Conservation (phyloP, 257 asterid species). For the Solanum verrucosum region DNA sequence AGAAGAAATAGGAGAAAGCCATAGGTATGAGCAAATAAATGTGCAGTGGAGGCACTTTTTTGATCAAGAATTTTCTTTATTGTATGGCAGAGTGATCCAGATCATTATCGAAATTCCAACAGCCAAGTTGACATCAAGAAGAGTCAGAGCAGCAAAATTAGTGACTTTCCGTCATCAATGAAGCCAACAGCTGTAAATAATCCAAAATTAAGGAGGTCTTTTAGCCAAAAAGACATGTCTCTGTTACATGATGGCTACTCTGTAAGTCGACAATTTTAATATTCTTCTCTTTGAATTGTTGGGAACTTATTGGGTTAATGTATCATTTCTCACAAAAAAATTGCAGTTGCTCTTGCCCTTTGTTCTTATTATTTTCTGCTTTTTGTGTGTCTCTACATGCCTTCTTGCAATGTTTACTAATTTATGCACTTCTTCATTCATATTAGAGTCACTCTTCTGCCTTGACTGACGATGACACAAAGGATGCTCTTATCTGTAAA, state of each 20-base stretch:
- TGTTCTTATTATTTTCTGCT: background rate
- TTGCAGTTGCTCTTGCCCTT: background rate
- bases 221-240: slow-evolving; percentile 46
- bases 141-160: slow-evolving; percentile 20
- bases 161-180: slow-evolving; percentile 15
- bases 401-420: background rate
- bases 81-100: slow-evolving; percentile 50
- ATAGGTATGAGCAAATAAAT: background rate
- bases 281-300: background rate
- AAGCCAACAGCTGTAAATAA: slow-evolving; percentile 32
- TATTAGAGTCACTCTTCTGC: slow-evolving; percentile 75
- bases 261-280: slow-evolving; percentile 28
- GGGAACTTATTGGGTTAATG: background rate
- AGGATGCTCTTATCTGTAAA: slow-evolving; percentile 38
- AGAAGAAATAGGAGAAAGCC: background rate
- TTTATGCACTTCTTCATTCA: slow-evolving; percentile 7
- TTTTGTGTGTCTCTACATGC: background rate
- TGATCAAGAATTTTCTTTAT: slow-evolving; percentile 5
- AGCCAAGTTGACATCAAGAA: slow-evolving; percentile 28
- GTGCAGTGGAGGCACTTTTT: background rate
- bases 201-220: slow-evolving; percentile 47
- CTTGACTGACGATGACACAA: slow-evolving; percentile 69
- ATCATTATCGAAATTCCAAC: slow-evolving; percentile 35
- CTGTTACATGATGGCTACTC: slow-evolving; percentile 62
- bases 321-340: background rate